Evolutionary conservation across 345 rosid species (phyloP), one percentile per base, ranked within the genome.

Genomic region (Populus pruinosa): DNA sequence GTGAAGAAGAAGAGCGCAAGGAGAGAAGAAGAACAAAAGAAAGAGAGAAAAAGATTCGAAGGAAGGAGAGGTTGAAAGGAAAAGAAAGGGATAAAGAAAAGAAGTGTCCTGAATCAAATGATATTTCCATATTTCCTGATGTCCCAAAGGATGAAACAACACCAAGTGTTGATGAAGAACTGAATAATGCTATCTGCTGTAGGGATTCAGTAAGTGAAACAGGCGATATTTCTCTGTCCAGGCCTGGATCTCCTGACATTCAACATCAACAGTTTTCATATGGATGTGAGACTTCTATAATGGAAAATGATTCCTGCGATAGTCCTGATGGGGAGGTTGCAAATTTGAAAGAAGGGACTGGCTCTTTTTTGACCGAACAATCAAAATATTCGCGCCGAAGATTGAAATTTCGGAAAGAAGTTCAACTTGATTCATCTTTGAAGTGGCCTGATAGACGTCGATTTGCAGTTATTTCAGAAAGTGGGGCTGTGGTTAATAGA

Each of bases 11-110:
- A 83, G 96, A 93, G 39, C 92, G 94, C 29, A 95, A 87, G 84
- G 98, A 92, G 85, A 87, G 96, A 85, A 91, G 88, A 87, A 91
- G 91, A 88, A 84, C 86, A 66, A 95, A 92, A 85, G 99, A 95
- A 81, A 88, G 91, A 79, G 97, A 91, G 87, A 96, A 93, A 84
- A 96, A 96, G 82, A 91, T 89, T 63, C 85, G 99, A 63, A 92
- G 97, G 86, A 96, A 92, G 86, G 98, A 96, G 89, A 92, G 95
- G 76, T 76, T 95, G 81, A 95, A 91, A 82, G 98, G 87, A 69
- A 96, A 93, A 84, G 99, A 93, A 82, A 89, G 86, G 76, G 96
- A 88, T 80, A 91, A 86, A 78, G 93, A 88, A 70, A 87, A 81
- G 74, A 87, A 83, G 77, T 55, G 79, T 78, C 81, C 81, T 14